Conservation (phyloP, 2,329 filamentous ascomycete species). For the Colletotrichum somersetense region DNA sequence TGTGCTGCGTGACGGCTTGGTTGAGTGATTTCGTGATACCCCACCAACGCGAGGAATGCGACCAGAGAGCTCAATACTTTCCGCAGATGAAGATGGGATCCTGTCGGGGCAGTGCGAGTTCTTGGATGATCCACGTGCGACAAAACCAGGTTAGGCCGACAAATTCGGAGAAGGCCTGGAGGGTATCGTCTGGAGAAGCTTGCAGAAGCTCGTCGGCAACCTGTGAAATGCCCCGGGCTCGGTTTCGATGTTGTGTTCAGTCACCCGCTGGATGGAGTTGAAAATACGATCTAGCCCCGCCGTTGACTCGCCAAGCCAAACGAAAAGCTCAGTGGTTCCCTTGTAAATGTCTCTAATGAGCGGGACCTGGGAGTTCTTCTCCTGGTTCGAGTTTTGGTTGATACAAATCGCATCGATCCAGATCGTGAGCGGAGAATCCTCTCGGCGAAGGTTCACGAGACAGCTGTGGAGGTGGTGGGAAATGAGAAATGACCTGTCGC, state of each 20-base stretch:
- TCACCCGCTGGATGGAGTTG: not conserved
- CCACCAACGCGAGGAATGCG: not conserved
- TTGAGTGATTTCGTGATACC: not conserved
- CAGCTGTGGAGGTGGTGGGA: not conserved
- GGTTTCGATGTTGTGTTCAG: not conserved
- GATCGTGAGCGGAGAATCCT: not conserved
- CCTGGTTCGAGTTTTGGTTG: not conserved
- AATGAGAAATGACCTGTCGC: not conserved
- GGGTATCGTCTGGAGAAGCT: not conserved
- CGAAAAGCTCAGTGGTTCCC: not conserved
- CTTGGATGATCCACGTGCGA: constrained; percentile 8
- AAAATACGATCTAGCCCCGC: not conserved
- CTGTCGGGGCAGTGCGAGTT: not conserved
- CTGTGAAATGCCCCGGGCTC: not conserved
- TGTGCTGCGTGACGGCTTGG: not conserved
- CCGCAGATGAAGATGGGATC: not conserved
- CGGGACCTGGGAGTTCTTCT: not conserved
- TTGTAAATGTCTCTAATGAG: constrained; percentile 8
- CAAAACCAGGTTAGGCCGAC: not conserved
- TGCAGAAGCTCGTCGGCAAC: not conserved
- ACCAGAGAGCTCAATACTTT: not conserved
- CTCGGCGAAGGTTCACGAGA: not conserved
- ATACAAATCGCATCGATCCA: constrained; percentile 3
- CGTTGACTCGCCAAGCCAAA: constrained; percentile 20
- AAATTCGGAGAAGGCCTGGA: not conserved